Evolutionary conservation across 164 flowering plant genomes (phyloP).

Genomic region (Hamamelis virginiana): DNA sequence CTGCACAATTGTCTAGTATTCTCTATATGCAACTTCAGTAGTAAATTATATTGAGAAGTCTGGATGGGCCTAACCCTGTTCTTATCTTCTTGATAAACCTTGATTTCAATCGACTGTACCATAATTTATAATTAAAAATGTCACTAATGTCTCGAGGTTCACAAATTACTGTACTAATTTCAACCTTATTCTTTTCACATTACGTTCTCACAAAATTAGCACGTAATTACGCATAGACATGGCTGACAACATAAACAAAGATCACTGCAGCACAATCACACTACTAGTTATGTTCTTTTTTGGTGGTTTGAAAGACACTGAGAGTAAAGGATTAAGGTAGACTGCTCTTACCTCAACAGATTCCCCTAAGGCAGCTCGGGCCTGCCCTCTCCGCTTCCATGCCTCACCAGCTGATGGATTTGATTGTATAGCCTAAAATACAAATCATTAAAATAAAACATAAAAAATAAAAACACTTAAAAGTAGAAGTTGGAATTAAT

Average conservation of each 20-base stretch:
- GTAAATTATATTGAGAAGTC: neutral
- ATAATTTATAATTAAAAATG: neutral
- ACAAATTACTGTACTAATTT: neutral
- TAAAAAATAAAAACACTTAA: no score
- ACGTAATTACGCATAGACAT: no score
- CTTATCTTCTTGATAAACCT: neutral
- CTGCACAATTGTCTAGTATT: neutral
- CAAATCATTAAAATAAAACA: conserved; percentile 9
- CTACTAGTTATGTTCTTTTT: neutral
- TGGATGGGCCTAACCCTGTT: neutral
- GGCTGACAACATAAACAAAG: neutral
- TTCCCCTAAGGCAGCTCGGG: conserved; percentile 94
- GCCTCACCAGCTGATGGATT: conserved; percentile 94
- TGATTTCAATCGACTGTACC: neutral
- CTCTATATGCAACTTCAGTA: neutral
- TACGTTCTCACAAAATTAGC: no score
- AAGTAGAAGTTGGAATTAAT: conserved; percentile 5
- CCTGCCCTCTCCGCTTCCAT: conserved; percentile 98
- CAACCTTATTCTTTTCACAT: neutral
- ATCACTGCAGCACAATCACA: neutral
- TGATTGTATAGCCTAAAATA: conserved; percentile 67
- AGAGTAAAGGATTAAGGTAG: neutral
- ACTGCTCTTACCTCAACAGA: conserved; percentile 58
- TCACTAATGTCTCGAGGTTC: neutral
- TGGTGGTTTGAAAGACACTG: neutral